phyloP scores from a whole-genome alignment of 441 rosid genomes.

The Theobroma grandiflorum region DNA sequence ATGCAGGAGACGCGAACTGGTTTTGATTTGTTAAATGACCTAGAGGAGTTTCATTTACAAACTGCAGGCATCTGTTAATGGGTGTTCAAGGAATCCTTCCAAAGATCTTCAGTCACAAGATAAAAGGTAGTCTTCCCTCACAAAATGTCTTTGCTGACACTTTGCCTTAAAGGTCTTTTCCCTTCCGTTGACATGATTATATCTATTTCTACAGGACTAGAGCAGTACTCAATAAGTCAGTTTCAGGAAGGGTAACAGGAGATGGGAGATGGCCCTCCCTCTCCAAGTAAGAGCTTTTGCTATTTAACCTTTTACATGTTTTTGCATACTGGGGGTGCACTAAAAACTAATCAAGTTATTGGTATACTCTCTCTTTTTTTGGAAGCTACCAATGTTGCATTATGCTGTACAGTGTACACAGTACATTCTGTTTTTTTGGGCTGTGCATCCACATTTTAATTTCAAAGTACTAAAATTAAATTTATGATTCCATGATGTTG shows the following conservation, averaged over 20 bases:
- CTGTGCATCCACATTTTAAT: neutral
- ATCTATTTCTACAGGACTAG: slow-evolving; percentile 45
- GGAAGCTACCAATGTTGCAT: slow-evolving; percentile 12
- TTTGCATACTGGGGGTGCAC: neutral
- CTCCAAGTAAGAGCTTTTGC: slow-evolving; percentile 51
- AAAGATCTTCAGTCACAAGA: slow-evolving; percentile 46
- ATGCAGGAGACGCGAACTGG: neutral
- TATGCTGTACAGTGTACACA: neutral
- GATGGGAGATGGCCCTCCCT: slow-evolving; percentile 43
- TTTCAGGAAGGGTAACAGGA: slow-evolving; percentile 47
- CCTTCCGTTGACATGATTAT: slow-evolving; percentile 24
- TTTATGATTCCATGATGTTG: neutral
- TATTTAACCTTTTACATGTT: slow-evolving; percentile 25
- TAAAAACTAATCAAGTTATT: slow-evolving; percentile 10
- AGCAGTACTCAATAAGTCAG: slow-evolving; percentile 41
- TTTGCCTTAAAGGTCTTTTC: slow-evolving; percentile 5
- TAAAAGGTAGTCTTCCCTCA: slow-evolving; percentile 49
- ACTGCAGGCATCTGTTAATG: slow-evolving; percentile 61
- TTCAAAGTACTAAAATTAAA: neutral
- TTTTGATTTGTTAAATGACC: neutral
- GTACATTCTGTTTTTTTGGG: neutral
- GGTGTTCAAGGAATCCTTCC: slow-evolving; percentile 47
- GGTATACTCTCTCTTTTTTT: neutral
- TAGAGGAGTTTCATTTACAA: slow-evolving; percentile 32
- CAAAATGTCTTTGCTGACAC: neutral